Conservation (phyloP, 1,284 basidiomycete species). For the Trichosporon inkin region DNA sequence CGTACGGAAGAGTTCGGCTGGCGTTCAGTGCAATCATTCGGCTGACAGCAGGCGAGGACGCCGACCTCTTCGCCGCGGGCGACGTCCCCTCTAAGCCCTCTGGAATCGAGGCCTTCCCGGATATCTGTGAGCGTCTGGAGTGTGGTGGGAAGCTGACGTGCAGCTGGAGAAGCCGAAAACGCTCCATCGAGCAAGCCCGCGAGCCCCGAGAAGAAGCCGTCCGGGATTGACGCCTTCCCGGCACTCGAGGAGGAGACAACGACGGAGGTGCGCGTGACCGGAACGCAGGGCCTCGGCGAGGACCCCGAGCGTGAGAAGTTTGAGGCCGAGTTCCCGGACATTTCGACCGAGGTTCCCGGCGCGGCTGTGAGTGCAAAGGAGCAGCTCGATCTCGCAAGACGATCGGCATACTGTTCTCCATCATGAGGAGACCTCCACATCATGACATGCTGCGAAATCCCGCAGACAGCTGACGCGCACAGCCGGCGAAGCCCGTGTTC, state of each 20-base stretch:
- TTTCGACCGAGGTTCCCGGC: conserved; percentile 54
- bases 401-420: conserved; percentile 4
- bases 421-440: not conserved
- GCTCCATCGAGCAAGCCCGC: not conserved
- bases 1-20: not conserved
- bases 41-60: conserved; percentile 42
- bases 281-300: conserved; percentile 50
- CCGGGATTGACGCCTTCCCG: conserved; percentile 63
- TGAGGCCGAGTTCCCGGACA: conserved; percentile 84
- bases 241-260: conserved; percentile 52
- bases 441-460: too few species aligned
- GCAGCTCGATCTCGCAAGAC: not conserved
- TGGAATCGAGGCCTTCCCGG: conserved; percentile 44
- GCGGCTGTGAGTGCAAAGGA: conserved; percentile 10
- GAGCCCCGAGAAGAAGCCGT: conserved; percentile 11
- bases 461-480: too few species aligned
- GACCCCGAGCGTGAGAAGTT: conserved; percentile 82
- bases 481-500: conserved; percentile 40
- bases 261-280: conserved; percentile 69
- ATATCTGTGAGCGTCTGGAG: conserved; percentile 27
- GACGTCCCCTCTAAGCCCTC: conserved; percentile 35
- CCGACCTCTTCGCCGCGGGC: conserved; percentile 47
- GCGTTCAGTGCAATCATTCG: not conserved
- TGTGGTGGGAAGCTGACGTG: not conserved
- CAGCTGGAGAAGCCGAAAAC: not conserved